phyloP scores from a whole-genome alignment of 2,329 filamentous ascomycete species.

The Stagonosporopsis chrysanthemi region DNA sequence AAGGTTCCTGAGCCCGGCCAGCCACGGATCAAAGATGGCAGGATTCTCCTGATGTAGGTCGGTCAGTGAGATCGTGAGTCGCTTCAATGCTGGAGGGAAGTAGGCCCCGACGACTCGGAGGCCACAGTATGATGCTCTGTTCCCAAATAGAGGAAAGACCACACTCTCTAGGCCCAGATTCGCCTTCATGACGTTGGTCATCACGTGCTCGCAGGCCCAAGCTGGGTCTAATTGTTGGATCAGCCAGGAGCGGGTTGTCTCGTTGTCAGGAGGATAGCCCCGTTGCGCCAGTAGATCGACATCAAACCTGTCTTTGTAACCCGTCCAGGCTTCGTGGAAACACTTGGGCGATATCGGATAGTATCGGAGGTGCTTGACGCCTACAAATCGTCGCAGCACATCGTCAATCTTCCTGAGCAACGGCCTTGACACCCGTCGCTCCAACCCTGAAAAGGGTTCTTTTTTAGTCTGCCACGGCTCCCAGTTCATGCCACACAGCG shows the following conservation, averaged over 20 bases:
- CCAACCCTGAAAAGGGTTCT: no score
- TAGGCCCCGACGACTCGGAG: background rate
- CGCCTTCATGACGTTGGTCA: background rate
- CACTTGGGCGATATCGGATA: constrained; percentile 3
- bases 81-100: constrained; percentile 7
- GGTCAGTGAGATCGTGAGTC: constrained; percentile 1
- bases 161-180: background rate
- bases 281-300: background rate
- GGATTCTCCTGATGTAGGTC: background rate
- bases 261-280: constrained; percentile 1
- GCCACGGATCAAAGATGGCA: constrained; percentile 5
- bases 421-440: no score
- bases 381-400: background rate
- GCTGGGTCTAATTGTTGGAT: background rate
- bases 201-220: background rate
- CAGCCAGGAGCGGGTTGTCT: background rate
- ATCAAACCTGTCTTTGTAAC: background rate
- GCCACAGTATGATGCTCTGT: constrained; percentile 6
- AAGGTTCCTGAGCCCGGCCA: background rate
- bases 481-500: no score
- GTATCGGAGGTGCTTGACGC: constrained; percentile 2
- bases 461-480: no score
- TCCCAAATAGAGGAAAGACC: constrained; percentile 1
- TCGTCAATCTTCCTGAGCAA: background rate
- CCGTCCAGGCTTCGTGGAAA: background rate